Percentiles rank a stretch among this genome's conserved stretches.
These are phyloP conservation scores for Tetrapisispora taiwanensis DNA, from an alignment of 805 yeast species.

Conservation along the genomic window DNA sequence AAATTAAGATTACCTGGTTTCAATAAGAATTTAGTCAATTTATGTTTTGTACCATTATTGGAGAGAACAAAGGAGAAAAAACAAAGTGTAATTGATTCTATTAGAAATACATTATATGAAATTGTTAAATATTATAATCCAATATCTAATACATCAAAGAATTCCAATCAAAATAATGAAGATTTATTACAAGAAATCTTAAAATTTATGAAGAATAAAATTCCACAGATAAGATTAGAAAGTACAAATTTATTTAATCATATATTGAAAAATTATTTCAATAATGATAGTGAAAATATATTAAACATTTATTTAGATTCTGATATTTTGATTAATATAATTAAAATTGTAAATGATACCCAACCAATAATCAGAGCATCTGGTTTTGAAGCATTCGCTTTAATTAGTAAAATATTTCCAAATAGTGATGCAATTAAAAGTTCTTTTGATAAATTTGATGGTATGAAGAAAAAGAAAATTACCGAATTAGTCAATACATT, in stretches of 20 bases:
- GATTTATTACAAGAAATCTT: constrained; percentile 50
- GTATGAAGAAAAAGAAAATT: constrained; percentile 61
- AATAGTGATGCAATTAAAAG: constrained; percentile 43
- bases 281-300: constrained; percentile 11
- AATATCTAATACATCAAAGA: constrained; percentile 2
- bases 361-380: constrained; percentile 75
- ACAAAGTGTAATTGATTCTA: constrained; percentile 60
- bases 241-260: constrained; percentile 54
- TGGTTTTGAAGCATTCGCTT: constrained; percentile 70
- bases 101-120: constrained; percentile 48
- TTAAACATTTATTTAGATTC: constrained; percentile 7
- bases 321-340: constrained; percentile 28
- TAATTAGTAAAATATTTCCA: constrained; percentile 74
- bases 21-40: constrained; percentile 36
- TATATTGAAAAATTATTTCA: constrained; percentile 37
- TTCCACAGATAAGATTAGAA: constrained; percentile 73
- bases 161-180: constrained; percentile 9
- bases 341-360: constrained; percentile 67
- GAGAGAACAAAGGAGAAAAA: constrained; percentile 88
- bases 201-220: constrained; percentile 57
- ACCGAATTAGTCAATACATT: constrained; percentile 40
- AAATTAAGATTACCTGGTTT: constrained; percentile 52
- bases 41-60: constrained; percentile 51
- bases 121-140: constrained; percentile 44
- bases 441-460: constrained; percentile 63